phyloP scores from a whole-genome alignment of 2,329 filamentous ascomycete genomes.

The Coniochaeta pulveracea region DNA sequence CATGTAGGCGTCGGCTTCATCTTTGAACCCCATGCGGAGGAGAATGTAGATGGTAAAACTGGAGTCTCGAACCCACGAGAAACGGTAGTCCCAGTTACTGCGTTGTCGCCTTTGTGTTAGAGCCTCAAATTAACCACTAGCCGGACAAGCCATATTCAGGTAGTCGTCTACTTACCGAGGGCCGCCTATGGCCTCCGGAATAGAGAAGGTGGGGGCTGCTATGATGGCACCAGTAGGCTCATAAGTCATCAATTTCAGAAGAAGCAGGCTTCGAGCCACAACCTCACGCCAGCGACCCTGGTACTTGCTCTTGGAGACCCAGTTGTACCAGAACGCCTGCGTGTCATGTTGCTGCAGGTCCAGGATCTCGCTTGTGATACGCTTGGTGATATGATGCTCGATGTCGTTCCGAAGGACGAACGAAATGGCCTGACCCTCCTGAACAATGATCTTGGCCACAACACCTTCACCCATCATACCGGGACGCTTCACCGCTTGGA shows the following conservation, averaged over 20 bases:
- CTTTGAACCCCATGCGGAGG: slow-evolving; percentile 62
- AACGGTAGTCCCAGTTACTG: slow-evolving; percentile 67
- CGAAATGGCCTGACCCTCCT: slow-evolving; percentile 57
- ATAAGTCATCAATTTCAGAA: slow-evolving; percentile 66
- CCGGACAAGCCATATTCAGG: not conserved
- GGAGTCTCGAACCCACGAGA: slow-evolving; percentile 66
- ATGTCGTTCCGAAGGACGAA: slow-evolving; percentile 57
- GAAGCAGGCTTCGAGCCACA: slow-evolving; percentile 58
- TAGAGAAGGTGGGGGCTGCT: slow-evolving; percentile 65
- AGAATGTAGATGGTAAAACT: slow-evolving; percentile 72
- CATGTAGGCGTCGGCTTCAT: slow-evolving; percentile 71
- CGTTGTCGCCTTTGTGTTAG: too few relatives aligned
- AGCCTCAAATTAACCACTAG: too few relatives aligned
- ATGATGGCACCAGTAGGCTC: slow-evolving; percentile 71
- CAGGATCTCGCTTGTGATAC: slow-evolving; percentile 47
- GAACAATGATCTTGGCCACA: slow-evolving; percentile 44
- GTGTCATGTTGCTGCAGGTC: slow-evolving; percentile 57
- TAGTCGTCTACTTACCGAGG: slow-evolving; percentile 22
- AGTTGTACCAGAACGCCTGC: slow-evolving; percentile 61
- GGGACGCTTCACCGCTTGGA: slow-evolving; percentile 38
- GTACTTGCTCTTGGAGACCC: slow-evolving; percentile 61
- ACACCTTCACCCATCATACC: slow-evolving; percentile 52
- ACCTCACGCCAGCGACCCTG: slow-evolving; percentile 63
- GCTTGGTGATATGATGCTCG: slow-evolving; percentile 41
- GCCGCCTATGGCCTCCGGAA: slow-evolving; percentile 64